Conservation (phyloP, 1,284 basidiomycete genomes). For the Volvariella volvacea region DNA sequence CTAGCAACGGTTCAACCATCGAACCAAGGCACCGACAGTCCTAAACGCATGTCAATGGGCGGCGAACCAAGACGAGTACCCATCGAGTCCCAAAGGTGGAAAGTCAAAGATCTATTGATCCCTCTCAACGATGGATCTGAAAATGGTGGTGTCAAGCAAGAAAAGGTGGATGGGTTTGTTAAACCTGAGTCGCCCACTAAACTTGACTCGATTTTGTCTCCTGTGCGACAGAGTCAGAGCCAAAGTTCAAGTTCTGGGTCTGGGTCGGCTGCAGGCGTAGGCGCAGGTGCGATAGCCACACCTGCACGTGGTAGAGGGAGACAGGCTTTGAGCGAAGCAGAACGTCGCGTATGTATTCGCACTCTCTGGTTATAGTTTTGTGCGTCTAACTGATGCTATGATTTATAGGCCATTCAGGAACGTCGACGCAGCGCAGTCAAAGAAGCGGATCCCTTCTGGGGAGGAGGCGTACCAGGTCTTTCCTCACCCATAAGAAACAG, state of each 20-base stretch:
- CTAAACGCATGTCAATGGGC: neutral
- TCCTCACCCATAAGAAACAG: neutral
- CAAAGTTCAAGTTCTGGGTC: neutral
- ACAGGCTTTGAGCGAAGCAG: slow-evolving; percentile 36
- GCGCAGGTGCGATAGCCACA: neutral
- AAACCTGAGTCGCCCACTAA: neutral
- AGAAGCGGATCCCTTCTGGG: slow-evolving; percentile 46
- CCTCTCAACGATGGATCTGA: slow-evolving; percentile 15
- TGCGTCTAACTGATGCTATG: neutral
- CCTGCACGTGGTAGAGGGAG: slow-evolving; percentile 11
- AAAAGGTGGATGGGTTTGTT: neutral
- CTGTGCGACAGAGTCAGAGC: slow-evolving; percentile 8
- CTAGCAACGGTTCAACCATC: slow-evolving; percentile 1
- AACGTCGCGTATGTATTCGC: slow-evolving; percentile 33
- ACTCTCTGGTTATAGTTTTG: slow-evolving; percentile 6
- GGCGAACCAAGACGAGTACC: slow-evolving; percentile 27
- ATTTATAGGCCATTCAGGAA: slow-evolving; percentile 47
- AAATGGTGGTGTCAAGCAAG: neutral
- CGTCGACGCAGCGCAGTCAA: slow-evolving; percentile 48
- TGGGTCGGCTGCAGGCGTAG: neutral
- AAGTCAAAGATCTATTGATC: slow-evolving; percentile 45
- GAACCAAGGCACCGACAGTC: neutral
- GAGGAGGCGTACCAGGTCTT: slow-evolving; percentile 42
- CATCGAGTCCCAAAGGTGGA: slow-evolving; percentile 30
- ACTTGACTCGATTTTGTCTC: slow-evolving; percentile 1